These are phyloP conservation scores for Cladosporium colombiae DNA, from an alignment of 2,329 filamentous ascomycete species.

Conservation along the genomic window DNA sequence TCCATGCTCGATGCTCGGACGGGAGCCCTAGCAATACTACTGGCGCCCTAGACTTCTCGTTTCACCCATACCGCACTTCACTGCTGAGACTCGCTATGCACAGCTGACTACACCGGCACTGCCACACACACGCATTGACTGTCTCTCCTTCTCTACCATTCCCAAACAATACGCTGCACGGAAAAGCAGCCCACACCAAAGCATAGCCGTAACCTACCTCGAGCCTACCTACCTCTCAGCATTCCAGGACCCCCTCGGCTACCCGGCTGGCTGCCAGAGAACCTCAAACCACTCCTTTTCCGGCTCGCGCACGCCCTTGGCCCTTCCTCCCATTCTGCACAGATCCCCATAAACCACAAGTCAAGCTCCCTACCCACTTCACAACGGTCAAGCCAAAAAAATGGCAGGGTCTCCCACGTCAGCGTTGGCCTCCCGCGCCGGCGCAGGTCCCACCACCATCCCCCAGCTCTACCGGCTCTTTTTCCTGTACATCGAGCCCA, in stretches of 20 bases:
- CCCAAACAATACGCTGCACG: neutral
- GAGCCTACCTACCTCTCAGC: neutral
- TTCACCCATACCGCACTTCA: conserved; percentile 18
- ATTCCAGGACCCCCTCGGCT: neutral
- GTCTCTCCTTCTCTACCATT: neutral
- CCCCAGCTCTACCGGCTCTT: conserved; percentile 68
- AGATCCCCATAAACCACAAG: conserved; percentile 3
- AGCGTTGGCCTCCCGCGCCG: neutral
- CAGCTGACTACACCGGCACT: conserved; percentile 3
- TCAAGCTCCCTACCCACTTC: neutral
- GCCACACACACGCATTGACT: conserved; percentile 12
- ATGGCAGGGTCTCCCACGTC: conserved; percentile 20
- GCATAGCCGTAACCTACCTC: neutral
- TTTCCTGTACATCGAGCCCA: conserved; percentile 72
- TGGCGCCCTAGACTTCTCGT: conserved; percentile 16
- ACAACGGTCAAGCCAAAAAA: neutral
- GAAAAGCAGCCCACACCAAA: neutral
- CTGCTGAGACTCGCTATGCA: neutral
- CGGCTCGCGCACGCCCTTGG: neutral
- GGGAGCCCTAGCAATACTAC: neutral
- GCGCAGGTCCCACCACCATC: conserved; percentile 38
- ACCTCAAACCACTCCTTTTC: neutral
- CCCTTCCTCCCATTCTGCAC: neutral
- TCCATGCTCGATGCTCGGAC: neutral
- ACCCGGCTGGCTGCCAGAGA: neutral